These are phyloP conservation scores for Clathrospora elynae DNA, from an alignment of 2,329 filamentous ascomycete species.

Conservation along the genomic window DNA sequence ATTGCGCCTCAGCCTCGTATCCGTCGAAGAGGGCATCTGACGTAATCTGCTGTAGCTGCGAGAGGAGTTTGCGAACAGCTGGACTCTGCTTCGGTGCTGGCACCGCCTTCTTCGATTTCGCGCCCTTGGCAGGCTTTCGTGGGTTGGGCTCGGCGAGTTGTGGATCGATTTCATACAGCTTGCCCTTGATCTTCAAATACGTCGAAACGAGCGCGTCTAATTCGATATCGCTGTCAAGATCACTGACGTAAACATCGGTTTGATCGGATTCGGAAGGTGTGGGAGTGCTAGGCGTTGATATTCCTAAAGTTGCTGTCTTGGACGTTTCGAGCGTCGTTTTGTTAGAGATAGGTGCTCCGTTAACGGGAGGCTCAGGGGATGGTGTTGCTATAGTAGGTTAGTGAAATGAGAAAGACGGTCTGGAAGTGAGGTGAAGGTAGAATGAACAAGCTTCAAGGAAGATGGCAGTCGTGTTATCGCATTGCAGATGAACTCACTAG, in stretches of 20 bases:
- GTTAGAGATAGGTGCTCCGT: neutral
- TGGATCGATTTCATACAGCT: slow-evolving; percentile 54
- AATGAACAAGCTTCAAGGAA: neutral
- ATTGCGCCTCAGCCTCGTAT: slow-evolving; percentile 53
- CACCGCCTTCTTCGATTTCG: slow-evolving; percentile 27
- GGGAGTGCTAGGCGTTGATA: slow-evolving; percentile 3
- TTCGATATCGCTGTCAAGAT: slow-evolving; percentile 57
- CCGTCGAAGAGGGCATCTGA: slow-evolving; percentile 61
- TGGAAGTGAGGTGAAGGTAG: no score
- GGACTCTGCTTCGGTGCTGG: slow-evolving; percentile 40
- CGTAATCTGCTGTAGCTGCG: slow-evolving; percentile 77
- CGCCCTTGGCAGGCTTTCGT: slow-evolving; percentile 38
- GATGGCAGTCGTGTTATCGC: neutral
- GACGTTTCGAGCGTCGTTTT: neutral
- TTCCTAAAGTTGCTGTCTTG: neutral
- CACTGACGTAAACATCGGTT: slow-evolving; percentile 51
- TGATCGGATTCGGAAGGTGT: slow-evolving; percentile 21
- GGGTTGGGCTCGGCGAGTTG: slow-evolving; percentile 61
- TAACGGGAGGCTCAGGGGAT: slow-evolving; percentile 4
- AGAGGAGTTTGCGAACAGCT: slow-evolving; percentile 68
- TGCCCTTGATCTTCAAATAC: slow-evolving; percentile 75
- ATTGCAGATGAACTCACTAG: slow-evolving; percentile 28
- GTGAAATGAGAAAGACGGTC: neutral
- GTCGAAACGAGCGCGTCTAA: slow-evolving; percentile 65
- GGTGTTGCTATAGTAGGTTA: slow-evolving; percentile 14